Evolutionary conservation across 1,284 basidiomycete genomes (phyloP).

Genomic region (Agaricales sp.): DNA sequence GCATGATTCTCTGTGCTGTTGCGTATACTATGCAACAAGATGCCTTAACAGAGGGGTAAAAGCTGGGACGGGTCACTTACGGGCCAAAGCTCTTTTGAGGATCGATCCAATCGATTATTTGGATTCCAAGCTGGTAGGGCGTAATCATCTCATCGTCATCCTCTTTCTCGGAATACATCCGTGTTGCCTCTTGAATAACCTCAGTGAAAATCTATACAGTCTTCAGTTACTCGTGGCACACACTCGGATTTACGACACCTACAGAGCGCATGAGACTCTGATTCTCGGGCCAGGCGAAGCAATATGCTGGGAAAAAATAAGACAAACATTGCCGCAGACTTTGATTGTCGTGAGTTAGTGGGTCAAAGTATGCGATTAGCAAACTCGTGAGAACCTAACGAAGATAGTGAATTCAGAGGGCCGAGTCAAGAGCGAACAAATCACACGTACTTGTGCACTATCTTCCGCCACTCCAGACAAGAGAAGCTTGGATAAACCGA

Average conservation of each 20-base stretch:
- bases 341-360: conserved; percentile 79
- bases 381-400: conserved; percentile 70
- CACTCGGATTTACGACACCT: conserved; percentile 12
- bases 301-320: conserved; percentile 94
- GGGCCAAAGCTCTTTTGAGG: conserved; percentile 62
- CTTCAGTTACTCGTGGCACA: conserved; percentile 3
- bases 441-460: conserved; percentile 40
- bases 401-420: conserved; percentile 2
- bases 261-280: conserved; percentile 77
- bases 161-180: conserved; percentile 65
- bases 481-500: conserved; percentile 87
- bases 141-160: conserved; percentile 75
- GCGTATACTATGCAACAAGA: conserved; percentile 16
- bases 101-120: conserved; percentile 93
- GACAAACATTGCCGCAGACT: conserved; percentile 87
- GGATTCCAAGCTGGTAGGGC: conserved; percentile 70
- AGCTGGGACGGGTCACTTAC: conserved; percentile 14
- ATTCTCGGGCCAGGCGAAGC: conserved; percentile 75
- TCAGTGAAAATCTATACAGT: conserved; percentile 62
- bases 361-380: conserved; percentile 80
- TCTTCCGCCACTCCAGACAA: conserved; percentile 78
- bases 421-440: not conserved
- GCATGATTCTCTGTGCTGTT: conserved; percentile 36
- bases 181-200: conserved; percentile 59
- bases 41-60: conserved; percentile 1